Evolutionary conservation across 345 rosid genomes (phyloP).

Genomic region (Lumnitzera littorea): DNA sequence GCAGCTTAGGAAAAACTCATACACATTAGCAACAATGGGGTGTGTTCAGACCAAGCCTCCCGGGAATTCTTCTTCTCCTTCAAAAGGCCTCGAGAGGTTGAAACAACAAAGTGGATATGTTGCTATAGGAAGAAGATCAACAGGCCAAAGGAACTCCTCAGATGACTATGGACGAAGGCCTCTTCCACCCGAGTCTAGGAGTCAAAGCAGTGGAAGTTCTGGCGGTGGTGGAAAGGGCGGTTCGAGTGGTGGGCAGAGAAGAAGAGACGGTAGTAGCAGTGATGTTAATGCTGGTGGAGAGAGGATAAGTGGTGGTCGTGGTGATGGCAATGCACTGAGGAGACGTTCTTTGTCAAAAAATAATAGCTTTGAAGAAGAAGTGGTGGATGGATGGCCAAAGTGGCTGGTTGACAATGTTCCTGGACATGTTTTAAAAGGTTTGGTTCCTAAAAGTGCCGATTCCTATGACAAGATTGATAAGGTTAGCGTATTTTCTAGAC

Average conservation of each 20-base stretch:
- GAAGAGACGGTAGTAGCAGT: constrained; percentile 6
- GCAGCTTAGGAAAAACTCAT: neutral
- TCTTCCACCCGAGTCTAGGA: too few species aligned
- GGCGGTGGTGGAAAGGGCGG: neutral
- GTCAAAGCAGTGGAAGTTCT: neutral
- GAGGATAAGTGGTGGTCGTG: neutral
- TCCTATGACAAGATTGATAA: constrained; percentile 55
- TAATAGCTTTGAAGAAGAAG: constrained; percentile 10
- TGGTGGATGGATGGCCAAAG: constrained; percentile 56
- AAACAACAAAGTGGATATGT: constrained; percentile 40
- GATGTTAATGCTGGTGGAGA: constrained; percentile 6
- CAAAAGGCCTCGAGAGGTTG: constrained; percentile 31
- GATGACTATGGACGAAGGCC: neutral
- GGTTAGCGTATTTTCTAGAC: constrained; percentile 19
- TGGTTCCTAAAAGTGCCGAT: constrained; percentile 55
- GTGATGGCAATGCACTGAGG: constrained; percentile 11
- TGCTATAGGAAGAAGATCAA: constrained; percentile 26
- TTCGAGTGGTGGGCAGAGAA: neutral
- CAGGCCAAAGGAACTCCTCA: constrained; percentile 28
- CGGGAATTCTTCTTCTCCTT: constrained; percentile 17
- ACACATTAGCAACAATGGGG: constrained; percentile 31
- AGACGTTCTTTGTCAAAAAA: neutral
- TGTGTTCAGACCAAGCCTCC: constrained; percentile 38
- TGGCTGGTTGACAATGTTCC: constrained; percentile 57
- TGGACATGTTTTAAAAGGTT: constrained; percentile 33